Evolutionary conservation across 495 filamentous ascomycete genomes (phyloP), one percentile per base, ranked within the genome.

Genomic region (Aspergillus sclerotiicarbonarius): DNA sequence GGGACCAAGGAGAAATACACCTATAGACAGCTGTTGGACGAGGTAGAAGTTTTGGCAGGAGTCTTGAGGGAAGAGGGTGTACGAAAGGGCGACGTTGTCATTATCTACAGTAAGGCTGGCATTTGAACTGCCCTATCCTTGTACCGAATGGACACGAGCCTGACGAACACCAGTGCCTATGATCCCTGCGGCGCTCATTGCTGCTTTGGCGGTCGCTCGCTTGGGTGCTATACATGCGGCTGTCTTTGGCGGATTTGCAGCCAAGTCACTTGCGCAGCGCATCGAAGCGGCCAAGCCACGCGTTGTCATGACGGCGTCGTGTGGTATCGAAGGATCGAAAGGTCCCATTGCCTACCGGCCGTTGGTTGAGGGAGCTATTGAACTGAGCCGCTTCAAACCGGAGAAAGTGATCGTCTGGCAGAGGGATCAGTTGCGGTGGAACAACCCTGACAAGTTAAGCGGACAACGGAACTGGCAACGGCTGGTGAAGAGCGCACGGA

Each of bases 161-260:
- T 56, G 31, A 61, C 37, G 37, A 18, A 21, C 10, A 30, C 10
- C 57, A 92, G 90, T 96, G 92, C 93, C 92, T 54, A 96, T 97
- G 92, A 91, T 97, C 35, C 93, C 92, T 1, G 88, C 90, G 5
- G 88, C 92, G 8, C 67, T 96, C 16, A 87, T 95, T 50, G 92
- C 89, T 19, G 89, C 91, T 20, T 84, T 96, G 3, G 91, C 93
- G 25, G 84, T 90, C 60, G 81, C 81, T 43, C 87, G 92, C 0
- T 76, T 97, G 0, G 93, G 93, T 20, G 92, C 93, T 7, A 87
- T 96, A 53, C 92, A 97, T 62, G 85, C 90, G 4, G 91, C 93
- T 8, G 92, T 97, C 3, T 97, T 97, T 69, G 93, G 92, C 10
- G 92, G 92, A 1, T 97, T 97, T 63, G 90, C 90, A 0, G 74